Percentiles rank a stretch among this genome's conserved stretches.
Conservation (phyloP, 2,329 filamentous ascomycete species). For the Colletotrichum abscissum region DNA sequence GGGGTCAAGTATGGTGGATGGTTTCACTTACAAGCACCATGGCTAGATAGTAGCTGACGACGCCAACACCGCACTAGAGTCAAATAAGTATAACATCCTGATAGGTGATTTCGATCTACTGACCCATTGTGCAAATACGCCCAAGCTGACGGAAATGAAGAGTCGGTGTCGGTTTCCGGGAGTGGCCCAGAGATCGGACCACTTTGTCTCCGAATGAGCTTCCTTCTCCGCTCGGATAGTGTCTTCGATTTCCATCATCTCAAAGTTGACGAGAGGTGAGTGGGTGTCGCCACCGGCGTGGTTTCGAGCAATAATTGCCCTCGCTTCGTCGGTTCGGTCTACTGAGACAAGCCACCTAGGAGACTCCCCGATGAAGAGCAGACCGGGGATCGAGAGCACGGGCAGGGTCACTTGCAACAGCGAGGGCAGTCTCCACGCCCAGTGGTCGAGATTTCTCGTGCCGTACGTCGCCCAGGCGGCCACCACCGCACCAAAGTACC, state of each 20-base stretch:
- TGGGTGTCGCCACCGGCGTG: conserved; percentile 41
- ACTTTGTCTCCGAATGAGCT: conserved; percentile 1
- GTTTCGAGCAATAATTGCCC: conserved; percentile 38
- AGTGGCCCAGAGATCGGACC: conserved; percentile 36
- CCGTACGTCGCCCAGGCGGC: conserved; percentile 44
- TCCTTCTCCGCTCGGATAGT: conserved; percentile 37
- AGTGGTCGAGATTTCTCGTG: conserved; percentile 13
- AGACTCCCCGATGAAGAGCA: conserved; percentile 43
- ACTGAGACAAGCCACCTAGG: conserved; percentile 43
- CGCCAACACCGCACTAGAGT: conserved; percentile 61
- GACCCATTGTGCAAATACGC: conserved; percentile 43
- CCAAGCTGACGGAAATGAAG: conserved; percentile 43
- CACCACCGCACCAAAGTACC: conserved; percentile 49
- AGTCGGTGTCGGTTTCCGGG: conserved; percentile 43
- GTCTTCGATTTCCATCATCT: conserved; percentile 40
- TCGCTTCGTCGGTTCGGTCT: conserved; percentile 42
- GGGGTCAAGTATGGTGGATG: neutral
- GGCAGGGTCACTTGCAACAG: conserved; percentile 59
- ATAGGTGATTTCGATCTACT: neutral
- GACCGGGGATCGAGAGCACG: conserved; percentile 43
- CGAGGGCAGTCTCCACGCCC: conserved; percentile 30
- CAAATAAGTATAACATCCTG: conserved; percentile 36
- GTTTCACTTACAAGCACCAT: conserved; percentile 42
- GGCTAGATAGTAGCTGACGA: conserved; percentile 60
- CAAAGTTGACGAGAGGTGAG: conserved; percentile 35